Percentiles rank a stretch among this genome's conserved stretches.
Conservation (phyloP, 2,329 filamentous ascomycete genomes). For the Fusarium drepaniforme region DNA sequence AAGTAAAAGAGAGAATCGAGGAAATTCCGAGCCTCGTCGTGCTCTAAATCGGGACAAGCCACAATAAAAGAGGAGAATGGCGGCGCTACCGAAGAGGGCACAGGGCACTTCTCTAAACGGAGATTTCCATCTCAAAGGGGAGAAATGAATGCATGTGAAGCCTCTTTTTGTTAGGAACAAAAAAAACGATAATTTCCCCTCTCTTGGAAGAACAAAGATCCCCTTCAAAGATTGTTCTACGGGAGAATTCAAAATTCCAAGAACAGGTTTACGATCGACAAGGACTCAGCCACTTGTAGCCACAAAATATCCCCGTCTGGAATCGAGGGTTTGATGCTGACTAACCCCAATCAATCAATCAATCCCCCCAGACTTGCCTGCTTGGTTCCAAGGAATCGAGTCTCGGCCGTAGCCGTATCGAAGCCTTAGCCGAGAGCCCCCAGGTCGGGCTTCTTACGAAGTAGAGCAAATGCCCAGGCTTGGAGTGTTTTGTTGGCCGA, state of each 20-base stretch:
- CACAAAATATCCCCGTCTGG: background rate
- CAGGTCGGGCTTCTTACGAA: background rate
- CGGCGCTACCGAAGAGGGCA: background rate
- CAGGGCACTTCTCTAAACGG: background rate
- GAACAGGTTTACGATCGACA: background rate
- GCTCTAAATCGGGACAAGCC: background rate
- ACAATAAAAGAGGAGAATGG: background rate
- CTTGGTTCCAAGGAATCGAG: background rate
- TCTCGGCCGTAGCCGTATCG: slow-evolving; percentile 14
- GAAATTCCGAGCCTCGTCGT: background rate
- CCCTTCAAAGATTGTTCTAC: background rate
- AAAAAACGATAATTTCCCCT: background rate
- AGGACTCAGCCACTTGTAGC: background rate
- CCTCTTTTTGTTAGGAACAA: background rate
- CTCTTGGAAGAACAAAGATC: background rate
- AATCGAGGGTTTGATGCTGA: background rate
- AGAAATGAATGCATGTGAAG: background rate
- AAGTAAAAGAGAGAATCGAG: background rate
- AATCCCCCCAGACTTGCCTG: background rate
- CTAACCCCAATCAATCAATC: background rate
- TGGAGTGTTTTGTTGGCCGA: background rate
- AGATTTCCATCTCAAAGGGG: background rate
- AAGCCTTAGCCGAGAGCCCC: slow-evolving; percentile 7
- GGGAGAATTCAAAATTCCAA: background rate
- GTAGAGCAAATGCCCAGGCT: background rate